Conservation (phyloP, 495 filamentous ascomycete species). For the Daldinia vernicosa region DNA sequence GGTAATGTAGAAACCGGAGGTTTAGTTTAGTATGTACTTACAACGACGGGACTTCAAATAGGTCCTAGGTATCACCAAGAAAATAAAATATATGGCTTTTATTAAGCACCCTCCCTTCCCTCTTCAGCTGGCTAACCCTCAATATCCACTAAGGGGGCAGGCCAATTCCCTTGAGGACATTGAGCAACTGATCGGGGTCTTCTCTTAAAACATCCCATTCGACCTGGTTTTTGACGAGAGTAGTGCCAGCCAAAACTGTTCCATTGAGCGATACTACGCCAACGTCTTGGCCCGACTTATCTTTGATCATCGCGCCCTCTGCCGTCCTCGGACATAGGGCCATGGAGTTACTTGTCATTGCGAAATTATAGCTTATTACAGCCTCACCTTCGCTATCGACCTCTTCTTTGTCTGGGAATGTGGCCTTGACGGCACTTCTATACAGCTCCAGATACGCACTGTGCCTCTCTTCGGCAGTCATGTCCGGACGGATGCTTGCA, state of each 20-base stretch:
- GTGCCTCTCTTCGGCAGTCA: slow-evolving; percentile 44
- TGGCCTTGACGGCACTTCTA: slow-evolving; percentile 54
- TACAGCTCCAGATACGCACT: slow-evolving; percentile 61
- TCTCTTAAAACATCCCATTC: slow-evolving; percentile 73
- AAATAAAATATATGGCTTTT: slow-evolving; percentile 16
- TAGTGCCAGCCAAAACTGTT: slow-evolving; percentile 79
- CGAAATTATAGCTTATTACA: slow-evolving; percentile 79
- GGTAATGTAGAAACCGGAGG: slow-evolving; percentile 7
- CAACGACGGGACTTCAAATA: slow-evolving; percentile 8
- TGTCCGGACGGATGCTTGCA: slow-evolving; percentile 35
- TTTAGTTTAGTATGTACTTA: slow-evolving; percentile 47
- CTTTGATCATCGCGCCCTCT: slow-evolving; percentile 52
- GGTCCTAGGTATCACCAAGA: slow-evolving; percentile 1
- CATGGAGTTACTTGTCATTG: slow-evolving; percentile 74
- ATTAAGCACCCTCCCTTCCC: background rate
- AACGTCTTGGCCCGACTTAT: slow-evolving; percentile 52
- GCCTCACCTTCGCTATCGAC: slow-evolving; percentile 55
- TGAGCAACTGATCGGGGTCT: slow-evolving; percentile 60
- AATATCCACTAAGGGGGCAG: slow-evolving; percentile 50
- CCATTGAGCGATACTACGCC: slow-evolving; percentile 77
- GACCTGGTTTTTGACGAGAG: slow-evolving; percentile 77
- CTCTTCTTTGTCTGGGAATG: slow-evolving; percentile 30
- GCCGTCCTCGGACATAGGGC: slow-evolving; percentile 70
- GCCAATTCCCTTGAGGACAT: slow-evolving; percentile 69
- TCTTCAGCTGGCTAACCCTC: background rate